Evolutionary conservation across 257 asterid species (phyloP).

Genomic region (Vinca minor): DNA sequence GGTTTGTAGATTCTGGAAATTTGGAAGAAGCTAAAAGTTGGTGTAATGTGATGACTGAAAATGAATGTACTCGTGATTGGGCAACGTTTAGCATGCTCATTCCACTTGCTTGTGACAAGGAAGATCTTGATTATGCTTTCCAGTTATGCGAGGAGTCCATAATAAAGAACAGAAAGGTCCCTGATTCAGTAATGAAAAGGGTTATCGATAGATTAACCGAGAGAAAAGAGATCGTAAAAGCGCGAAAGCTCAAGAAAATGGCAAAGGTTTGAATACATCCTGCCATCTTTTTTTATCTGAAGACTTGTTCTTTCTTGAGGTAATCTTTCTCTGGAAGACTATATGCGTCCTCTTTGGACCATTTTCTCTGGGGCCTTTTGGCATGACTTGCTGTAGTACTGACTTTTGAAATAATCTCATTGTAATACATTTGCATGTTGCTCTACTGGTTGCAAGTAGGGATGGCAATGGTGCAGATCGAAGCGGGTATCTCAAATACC

Average conservation of each 20-base stretch:
- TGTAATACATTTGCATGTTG: no score
- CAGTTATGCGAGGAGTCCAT: conserved; percentile 31
- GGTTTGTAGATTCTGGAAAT: conserved; percentile 23
- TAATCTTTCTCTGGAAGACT: no score
- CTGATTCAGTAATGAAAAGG: conserved; percentile 14
- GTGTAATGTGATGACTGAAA: conserved; percentile 27
- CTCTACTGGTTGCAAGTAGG: no score
- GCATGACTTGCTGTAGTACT: no score
- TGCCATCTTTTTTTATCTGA: background rate
- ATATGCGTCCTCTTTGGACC: no score
- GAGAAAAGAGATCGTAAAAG: conserved; percentile 25
- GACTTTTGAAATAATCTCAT: no score
- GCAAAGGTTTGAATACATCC: background rate
- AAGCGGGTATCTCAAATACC: no score
- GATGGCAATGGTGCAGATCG: no score
- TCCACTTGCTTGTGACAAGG: conserved; percentile 29
- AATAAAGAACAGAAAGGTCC: conserved; percentile 10
- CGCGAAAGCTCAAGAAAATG: conserved; percentile 26
- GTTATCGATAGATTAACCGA: conserved; percentile 27
- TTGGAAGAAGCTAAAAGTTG: conserved; percentile 35
- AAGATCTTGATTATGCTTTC: conserved; percentile 29
- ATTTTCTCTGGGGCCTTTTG: no score
- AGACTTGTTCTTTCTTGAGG: no score
- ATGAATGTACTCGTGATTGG: conserved; percentile 19
- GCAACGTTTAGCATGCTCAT: conserved; percentile 25